Base-by-base conservation (phyloP, 106 monocot genomes). In the Narthecium ossifragum region DNA sequence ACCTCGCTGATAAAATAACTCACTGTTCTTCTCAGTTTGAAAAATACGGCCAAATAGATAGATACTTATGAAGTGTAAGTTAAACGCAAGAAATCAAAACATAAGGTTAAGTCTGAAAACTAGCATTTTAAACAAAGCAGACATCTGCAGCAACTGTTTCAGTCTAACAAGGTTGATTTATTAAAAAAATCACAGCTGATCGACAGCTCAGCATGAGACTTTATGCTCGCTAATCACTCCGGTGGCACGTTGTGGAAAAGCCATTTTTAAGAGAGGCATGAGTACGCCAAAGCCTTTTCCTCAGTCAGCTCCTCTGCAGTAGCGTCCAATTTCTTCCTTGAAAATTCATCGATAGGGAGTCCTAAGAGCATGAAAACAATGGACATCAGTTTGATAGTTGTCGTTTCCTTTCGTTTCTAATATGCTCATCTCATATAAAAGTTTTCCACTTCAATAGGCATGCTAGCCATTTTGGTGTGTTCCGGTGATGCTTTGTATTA, bases 321-420 rank as follows among this genome's bases (percentile, higher is more conserved):
- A 2, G 88, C 88, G 38, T 93, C 88, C 82, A 93, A 32, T 66
- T 93, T 93, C 74, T 85, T 85, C 76, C 93, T 93, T 25, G 93
- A 93, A 54, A 84, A 85, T 61, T 93, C 82, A 14, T 88, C 88
- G 21, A 93, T 75, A 27, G 72, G 28, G 22, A 88, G 84, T 1
- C 84, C 92, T 92, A 67, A 25, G 0, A 60, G 18, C 7, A 61
- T 26, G 8, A 26, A 15, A 60, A 5, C 5, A 34, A 56, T 22
- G n/a, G 28, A 25, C 26, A 33, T 8, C 12, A 48, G 26, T 25
- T 15, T n/a, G n/a, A n/a, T n/a, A n/a, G n/a, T n/a, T n/a, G n/a
- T n/a, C n/a, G n/a, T n/a, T n/a, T n/a, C n/a, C n/a, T n/a, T n/a
- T n/a, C n/a, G n/a, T n/a, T n/a, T n/a, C n/a, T n/a, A n/a, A n/a